A percentile compares a stretch with the other conserved stretches of the same genome.
Conservation (phyloP, 305 asterid species). For the Nicotiana rustica region DNA sequence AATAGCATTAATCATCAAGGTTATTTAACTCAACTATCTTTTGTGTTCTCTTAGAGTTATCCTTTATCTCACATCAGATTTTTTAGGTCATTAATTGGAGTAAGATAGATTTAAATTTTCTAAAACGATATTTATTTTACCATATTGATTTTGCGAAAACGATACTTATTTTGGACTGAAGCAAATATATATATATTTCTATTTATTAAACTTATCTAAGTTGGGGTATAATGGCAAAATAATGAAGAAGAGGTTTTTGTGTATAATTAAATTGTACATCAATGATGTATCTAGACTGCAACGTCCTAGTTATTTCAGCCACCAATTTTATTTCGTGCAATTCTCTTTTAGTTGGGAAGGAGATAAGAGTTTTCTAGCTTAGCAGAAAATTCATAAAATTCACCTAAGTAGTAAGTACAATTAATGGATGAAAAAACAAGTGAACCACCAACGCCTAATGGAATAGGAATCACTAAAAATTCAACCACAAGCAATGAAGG, state of each 20-base stretch:
- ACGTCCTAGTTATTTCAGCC: not conserved
- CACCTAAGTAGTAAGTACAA: not conserved
- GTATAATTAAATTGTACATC: not conserved
- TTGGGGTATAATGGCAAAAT: not conserved
- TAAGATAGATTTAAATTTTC: too few species aligned
- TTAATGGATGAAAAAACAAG: slow-evolving; percentile 17
- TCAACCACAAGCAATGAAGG: not conserved
- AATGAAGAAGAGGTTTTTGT: not conserved
- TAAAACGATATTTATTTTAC: too few species aligned
- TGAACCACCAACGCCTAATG: slow-evolving; percentile 2
- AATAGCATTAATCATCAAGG: not conserved
- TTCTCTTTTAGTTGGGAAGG: not conserved
- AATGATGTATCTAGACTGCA: not conserved
- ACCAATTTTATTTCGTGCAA: not conserved
- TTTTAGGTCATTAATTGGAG: too few species aligned
- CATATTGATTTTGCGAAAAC: not conserved
- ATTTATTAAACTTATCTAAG: not conserved
- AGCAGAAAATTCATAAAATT: not conserved
- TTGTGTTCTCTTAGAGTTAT: not conserved
- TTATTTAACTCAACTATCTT: not conserved
- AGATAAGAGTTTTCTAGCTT: not conserved
- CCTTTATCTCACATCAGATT: not conserved
- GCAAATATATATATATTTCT: too few species aligned
- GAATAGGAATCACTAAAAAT: too few species aligned
- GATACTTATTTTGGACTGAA: not conserved